Base-by-base conservation (phyloP, 768 basidiomycete genomes). In the Trametes punicea region DNA sequence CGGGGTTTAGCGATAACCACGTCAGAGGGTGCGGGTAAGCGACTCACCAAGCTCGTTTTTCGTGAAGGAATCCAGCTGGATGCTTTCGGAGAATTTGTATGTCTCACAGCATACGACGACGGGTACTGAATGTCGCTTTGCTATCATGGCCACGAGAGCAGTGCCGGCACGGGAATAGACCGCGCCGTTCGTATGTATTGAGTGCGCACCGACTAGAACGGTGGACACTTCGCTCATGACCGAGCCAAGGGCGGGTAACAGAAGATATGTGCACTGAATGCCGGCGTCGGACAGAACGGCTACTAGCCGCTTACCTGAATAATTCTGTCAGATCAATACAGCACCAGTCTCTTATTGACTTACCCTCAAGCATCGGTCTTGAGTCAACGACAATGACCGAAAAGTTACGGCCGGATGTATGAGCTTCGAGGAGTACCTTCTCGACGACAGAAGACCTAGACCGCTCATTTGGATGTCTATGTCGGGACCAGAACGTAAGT, bases 81-180 rank as follows among this genome's bases (percentile, higher is more conserved):
- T 87, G 30, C 84, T 84, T 64, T 98, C 96, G 16, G 90, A 90
- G 65, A 95, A 98, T 71, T 99, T 99, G 75, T 98, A 98, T 4
- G 97, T 99, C 73, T 98, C 97, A 64, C 95, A 97, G 61, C 94
- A 98, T 23, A 97, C 93, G 31, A 99, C 83, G 6, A 98, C 94
- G 4, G 97, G 96, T 0, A 98, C 88, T 21, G 85, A 86, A 64
- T 88, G 82, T 44, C 84, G 83, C 70, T 91, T 92, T 1, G 93
- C 91, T 79, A 98, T 85, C 95, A 98, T 96, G 1, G 95, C 92
- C 6, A 98, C 93, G 64, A 94, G 80, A 0, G 96, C 96, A 3
- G 95, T 98, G 25, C 97, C 97, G 0, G 94, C 93, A 47, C 97
- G 81, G 10, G 93, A 90, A 69, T 89, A 96, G 2, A 98, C 90